A percentile compares a stretch with the other conserved stretches of the same genome.
These are phyloP conservation scores for Physaria fendleri DNA, from an alignment of 345 rosid genomes.

Conservation along the genomic window DNA sequence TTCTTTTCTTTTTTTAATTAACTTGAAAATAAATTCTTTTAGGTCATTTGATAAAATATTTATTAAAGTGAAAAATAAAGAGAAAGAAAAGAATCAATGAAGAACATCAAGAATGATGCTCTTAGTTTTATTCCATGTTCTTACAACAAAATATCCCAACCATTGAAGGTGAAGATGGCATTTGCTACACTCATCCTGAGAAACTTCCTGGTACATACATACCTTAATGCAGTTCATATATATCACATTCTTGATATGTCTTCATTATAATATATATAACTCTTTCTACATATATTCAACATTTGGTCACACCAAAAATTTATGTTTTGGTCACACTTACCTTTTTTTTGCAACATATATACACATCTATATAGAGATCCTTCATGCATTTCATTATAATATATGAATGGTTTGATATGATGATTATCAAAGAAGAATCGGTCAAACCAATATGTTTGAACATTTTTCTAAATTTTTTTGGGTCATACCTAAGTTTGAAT, in stretches of 20 bases:
- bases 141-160: constrained; percentile 57
- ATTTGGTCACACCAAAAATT: constrained; percentile 17
- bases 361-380: background rate
- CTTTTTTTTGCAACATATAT: background rate
- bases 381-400: background rate
- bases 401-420: constrained; percentile 4
- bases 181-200: constrained; percentile 99
- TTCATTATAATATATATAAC: constrained; percentile 1
- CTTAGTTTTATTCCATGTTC: constrained; percentile 31
- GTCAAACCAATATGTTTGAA: constrained; percentile 1
- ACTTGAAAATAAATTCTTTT: background rate
- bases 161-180: constrained; percentile 98
- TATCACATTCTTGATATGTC: background rate
- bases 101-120: constrained; percentile 43
- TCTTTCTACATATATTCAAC: background rate
- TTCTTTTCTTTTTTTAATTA: constrained; percentile 1
- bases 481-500: constrained; percentile 27
- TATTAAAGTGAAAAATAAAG: background rate
- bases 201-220: constrained; percentile 77
- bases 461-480: background rate
- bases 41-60: constrained; percentile 24
- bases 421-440: background rate
- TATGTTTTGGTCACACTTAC: background rate
- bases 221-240: background rate
- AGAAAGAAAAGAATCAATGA: constrained; percentile 12